phyloP scores from a whole-genome alignment of 2,329 filamentous ascomycete species.

The Fusarium domesticum region DNA sequence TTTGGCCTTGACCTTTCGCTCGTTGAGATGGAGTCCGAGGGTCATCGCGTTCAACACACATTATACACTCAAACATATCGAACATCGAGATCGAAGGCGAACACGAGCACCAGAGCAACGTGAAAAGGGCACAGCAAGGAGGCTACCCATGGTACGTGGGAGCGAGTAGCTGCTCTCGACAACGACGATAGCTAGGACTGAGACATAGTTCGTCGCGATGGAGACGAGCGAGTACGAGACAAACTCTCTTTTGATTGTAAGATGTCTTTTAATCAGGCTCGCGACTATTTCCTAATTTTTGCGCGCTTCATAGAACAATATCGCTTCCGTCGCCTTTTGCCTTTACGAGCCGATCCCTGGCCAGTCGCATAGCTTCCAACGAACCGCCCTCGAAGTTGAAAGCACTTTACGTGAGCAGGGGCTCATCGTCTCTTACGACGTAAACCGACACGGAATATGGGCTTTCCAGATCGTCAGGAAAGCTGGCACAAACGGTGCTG shows the following conservation, averaged over 20 bases:
- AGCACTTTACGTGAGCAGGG: slow-evolving; percentile 49
- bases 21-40: slow-evolving; percentile 41
- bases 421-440: slow-evolving; percentile 52
- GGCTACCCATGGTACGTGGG: slow-evolving; percentile 16
- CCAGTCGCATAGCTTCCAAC: slow-evolving; percentile 43
- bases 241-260: slow-evolving; percentile 57
- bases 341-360: slow-evolving; percentile 51
- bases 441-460: slow-evolving; percentile 51
- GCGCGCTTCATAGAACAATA: slow-evolving; percentile 49
- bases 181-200: slow-evolving; percentile 26
- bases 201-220: slow-evolving; percentile 49
- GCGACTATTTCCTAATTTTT: slow-evolving; percentile 12
- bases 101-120: slow-evolving; percentile 3
- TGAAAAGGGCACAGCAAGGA: slow-evolving; percentile 15
- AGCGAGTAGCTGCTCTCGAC: slow-evolving; percentile 24
- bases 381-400: slow-evolving; percentile 51
- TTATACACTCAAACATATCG: slow-evolving; percentile 9
- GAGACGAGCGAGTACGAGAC: slow-evolving; percentile 62
- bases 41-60: slow-evolving; percentile 21
- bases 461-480: slow-evolving; percentile 49
- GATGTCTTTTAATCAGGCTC: background rate
- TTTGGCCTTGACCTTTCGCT: slow-evolving; percentile 24
- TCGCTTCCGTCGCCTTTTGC: slow-evolving; percentile 53
- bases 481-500: slow-evolving; percentile 34
- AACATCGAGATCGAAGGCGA: slow-evolving; percentile 2